phyloP scores from a whole-genome alignment of 202 grass and related monocot species.

The Dendrocalamus latiflorus region DNA sequence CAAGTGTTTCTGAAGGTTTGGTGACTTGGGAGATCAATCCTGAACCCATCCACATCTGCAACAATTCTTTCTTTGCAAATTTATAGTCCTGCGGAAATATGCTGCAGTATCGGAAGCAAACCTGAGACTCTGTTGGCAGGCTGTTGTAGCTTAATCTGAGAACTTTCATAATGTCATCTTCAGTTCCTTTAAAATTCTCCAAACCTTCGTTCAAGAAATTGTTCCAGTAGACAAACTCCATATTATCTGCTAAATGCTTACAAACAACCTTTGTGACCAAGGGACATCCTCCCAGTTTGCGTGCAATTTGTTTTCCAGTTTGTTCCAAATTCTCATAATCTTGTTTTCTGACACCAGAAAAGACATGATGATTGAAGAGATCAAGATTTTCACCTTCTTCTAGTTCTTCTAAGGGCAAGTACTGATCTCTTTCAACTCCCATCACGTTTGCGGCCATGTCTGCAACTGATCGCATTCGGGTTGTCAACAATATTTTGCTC shows the following conservation, averaged over 20 bases:
- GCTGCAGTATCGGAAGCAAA: conserved; percentile 42
- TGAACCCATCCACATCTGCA: no score
- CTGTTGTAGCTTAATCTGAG: conserved; percentile 41
- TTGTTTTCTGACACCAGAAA: background rate
- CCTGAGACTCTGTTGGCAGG: conserved; percentile 19
- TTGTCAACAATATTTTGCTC: no score
- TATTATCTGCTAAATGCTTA: background rate
- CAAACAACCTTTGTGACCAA: conserved; percentile 31
- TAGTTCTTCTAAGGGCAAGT: background rate
- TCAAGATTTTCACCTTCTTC: conserved; percentile 2
- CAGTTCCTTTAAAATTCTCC: conserved; percentile 1
- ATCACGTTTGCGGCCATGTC: no score
- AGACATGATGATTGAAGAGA: conserved; percentile 26
- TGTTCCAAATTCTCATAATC: background rate
- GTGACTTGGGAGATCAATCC: no score
- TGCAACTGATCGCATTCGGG: no score
- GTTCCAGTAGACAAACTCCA: background rate
- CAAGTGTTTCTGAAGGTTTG: no score
- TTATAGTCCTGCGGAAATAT: conserved; percentile 30
- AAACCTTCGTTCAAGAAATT: background rate
- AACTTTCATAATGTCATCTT: conserved; percentile 11
- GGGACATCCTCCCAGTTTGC: conserved; percentile 31
- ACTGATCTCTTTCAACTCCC: no score
- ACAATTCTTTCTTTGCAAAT: no score
- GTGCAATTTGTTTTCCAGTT: conserved; percentile 21